These are phyloP conservation scores for Sorghum bicolor DNA, from an alignment of 176 grass and related monocot genomes.

Conservation along the genomic window DNA sequence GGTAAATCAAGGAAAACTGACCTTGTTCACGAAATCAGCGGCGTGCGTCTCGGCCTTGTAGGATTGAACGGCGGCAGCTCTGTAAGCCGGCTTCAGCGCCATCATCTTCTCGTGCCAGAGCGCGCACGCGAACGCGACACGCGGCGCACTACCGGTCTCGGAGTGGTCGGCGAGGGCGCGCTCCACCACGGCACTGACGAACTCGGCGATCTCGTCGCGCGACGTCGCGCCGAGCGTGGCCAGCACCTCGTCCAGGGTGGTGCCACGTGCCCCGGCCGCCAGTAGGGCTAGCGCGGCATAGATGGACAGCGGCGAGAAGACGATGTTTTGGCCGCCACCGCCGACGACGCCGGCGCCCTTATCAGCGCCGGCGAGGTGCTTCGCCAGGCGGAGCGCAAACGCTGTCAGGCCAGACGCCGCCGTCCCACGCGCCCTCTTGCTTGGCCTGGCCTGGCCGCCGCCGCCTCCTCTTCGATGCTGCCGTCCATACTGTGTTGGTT, in stretches of 20 bases:
- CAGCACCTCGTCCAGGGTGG: not conserved
- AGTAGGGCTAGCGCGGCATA: not conserved
- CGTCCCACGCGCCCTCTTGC: not conserved
- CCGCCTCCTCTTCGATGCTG: not conserved
- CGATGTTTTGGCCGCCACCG: not conserved
- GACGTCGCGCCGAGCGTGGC: constrained; percentile 14
- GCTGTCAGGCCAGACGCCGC: not conserved
- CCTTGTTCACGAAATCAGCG: not conserved
- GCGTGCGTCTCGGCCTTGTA: not conserved
- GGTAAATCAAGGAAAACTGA: not conserved
- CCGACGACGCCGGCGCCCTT: not conserved
- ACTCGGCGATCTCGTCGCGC: not conserved
- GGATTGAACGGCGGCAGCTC: not conserved
- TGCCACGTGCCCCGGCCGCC: not conserved
- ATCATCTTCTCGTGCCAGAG: constrained; percentile 24
- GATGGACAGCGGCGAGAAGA: constrained; percentile 31
- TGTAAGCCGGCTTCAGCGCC: not conserved
- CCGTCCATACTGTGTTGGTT: no score
- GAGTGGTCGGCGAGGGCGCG: not conserved
- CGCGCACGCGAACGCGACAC: constrained; percentile 10
- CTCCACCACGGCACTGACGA: not conserved
- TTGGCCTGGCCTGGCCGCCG: not conserved
- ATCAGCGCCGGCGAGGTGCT: not conserved
- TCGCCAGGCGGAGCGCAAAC: not conserved
- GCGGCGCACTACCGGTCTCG: not conserved